Conservation (phyloP, 306 rosid genomes). For the Dalbergia oliveri region DNA sequence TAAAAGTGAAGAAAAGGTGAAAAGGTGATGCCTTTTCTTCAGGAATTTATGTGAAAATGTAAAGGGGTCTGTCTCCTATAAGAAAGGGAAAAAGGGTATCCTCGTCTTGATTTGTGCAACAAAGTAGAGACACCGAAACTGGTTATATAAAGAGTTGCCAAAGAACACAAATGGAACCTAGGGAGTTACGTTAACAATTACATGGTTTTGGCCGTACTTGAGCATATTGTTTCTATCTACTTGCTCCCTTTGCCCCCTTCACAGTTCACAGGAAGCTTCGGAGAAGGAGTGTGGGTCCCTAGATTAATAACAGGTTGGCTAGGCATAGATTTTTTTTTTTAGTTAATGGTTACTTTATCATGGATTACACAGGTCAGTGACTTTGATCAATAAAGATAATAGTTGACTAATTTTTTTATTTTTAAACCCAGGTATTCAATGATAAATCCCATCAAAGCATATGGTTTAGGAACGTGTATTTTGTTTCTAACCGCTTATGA, state of each 20-base stretch:
- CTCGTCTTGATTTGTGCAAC: conserved; percentile 34
- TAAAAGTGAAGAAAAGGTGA: conserved; percentile 12
- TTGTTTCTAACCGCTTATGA: too few species aligned
- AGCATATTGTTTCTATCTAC: background rate
- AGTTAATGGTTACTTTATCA: too few species aligned
- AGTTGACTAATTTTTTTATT: too few species aligned
- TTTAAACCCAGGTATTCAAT: too few species aligned
- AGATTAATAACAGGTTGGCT: too few species aligned
- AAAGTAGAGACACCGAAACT: background rate
- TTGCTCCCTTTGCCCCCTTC: background rate
- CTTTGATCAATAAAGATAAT: too few species aligned
- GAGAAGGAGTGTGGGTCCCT: background rate
- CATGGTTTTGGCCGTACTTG: conserved; percentile 8
- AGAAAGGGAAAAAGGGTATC: conserved; percentile 13
- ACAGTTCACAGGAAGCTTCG: background rate
- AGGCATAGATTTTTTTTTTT: too few species aligned
- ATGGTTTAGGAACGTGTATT: too few species aligned
- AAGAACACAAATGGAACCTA: background rate
- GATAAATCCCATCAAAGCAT: too few species aligned
- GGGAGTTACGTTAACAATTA: conserved; percentile 44
- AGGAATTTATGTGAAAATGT: conserved; percentile 21
- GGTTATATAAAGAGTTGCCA: background rate
- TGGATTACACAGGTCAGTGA: too few species aligned
- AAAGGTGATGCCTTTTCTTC: background rate
- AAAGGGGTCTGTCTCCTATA: background rate